phyloP scores from a whole-genome alignment of 2,329 filamentous ascomycete genomes.

The Scedosporium dehoogii region DNA sequence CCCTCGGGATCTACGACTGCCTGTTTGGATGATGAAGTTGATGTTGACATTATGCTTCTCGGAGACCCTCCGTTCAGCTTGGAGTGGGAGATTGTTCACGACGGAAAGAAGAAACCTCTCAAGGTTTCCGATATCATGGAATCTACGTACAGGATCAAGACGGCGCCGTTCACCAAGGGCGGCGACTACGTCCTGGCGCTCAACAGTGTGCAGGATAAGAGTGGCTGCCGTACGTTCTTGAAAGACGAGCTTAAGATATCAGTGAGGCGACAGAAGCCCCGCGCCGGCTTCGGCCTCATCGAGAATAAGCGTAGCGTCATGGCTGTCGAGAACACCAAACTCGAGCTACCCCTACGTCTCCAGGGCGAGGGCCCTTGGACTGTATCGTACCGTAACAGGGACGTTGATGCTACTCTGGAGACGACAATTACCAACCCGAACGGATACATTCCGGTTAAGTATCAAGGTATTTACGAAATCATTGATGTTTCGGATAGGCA shows the following conservation, averaged over 20 bases:
- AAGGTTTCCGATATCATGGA: constrained; percentile 53
- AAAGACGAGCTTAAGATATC: constrained; percentile 78
- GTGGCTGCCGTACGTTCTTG: constrained; percentile 76
- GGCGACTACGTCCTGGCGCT: constrained; percentile 85
- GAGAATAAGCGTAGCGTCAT: constrained; percentile 68
- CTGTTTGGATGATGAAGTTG: constrained; percentile 74
- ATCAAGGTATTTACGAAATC: constrained; percentile 71
- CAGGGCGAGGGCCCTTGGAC: constrained; percentile 81
- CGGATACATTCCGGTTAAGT: constrained; percentile 54
- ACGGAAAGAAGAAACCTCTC: constrained; percentile 69
- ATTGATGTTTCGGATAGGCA: constrained; percentile 65
- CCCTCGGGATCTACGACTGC: constrained; percentile 48
- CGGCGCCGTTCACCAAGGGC: constrained; percentile 63
- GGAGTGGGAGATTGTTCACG: constrained; percentile 88
- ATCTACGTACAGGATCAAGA: constrained; percentile 61
- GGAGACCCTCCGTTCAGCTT: constrained; percentile 83
- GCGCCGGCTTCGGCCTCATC: constrained; percentile 74
- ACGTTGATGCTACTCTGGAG: constrained; percentile 16
- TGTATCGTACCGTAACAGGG: constrained; percentile 61
- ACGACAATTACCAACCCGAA: constrained; percentile 49
- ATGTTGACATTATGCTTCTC: constrained; percentile 62
- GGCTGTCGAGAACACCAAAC: constrained; percentile 64
- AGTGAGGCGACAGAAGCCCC: constrained; percentile 80
- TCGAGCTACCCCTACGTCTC: constrained; percentile 72
- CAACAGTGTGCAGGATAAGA: constrained; percentile 75